A percentile compares a stretch with the other conserved stretches of the same genome.
These are phyloP conservation scores for Monosporozyma servazzii DNA, from an alignment of 805 yeast genomes.

Conservation along the genomic window DNA sequence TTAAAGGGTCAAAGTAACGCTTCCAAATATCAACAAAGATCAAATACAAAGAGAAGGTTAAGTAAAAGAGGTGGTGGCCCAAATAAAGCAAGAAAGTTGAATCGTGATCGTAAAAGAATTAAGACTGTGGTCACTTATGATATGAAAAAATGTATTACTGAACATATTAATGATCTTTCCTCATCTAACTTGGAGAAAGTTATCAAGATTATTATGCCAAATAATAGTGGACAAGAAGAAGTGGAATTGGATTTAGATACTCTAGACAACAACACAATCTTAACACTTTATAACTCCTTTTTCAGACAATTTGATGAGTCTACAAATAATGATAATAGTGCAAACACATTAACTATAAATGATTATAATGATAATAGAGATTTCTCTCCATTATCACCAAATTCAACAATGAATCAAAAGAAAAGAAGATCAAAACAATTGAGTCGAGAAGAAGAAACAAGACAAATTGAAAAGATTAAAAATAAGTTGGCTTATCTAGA, in stretches of 20 bases:
- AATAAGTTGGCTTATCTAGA: conserved; percentile 70
- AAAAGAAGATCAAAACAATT: conserved; percentile 47
- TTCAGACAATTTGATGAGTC: conserved; percentile 38
- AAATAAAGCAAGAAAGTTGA: conserved; percentile 10
- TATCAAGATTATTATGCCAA: conserved; percentile 68
- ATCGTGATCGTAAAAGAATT: conserved; percentile 17
- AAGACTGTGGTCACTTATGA: conserved; percentile 68
- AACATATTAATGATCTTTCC: conserved; percentile 65
- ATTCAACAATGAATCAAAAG: conserved; percentile 15
- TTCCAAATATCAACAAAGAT: conserved; percentile 12
- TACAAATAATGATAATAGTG: conserved; percentile 23
- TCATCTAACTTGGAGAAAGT: conserved; percentile 79
- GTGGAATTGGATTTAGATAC: conserved; percentile 94
- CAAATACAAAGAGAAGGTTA: conserved; percentile 32
- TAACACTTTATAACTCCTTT: conserved; percentile 77
- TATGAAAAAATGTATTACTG: conserved; percentile 91
- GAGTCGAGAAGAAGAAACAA: conserved; percentile 56
- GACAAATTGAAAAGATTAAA: conserved; percentile 62
- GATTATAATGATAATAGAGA: conserved; percentile 6
- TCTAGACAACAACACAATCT: conserved; percentile 72
- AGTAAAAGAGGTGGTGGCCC: conserved; percentile 7
- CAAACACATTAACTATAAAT: conserved; percentile 17
- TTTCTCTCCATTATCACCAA: conserved; percentile 20
- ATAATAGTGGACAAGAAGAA: conserved; percentile 64
- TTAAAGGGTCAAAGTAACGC: conserved; percentile 30